Percentiles rank a stretch among this genome's conserved stretches.
phyloP scores from a whole-genome alignment of 78 protist genomes.

The Bigelowiella natans region DNA sequence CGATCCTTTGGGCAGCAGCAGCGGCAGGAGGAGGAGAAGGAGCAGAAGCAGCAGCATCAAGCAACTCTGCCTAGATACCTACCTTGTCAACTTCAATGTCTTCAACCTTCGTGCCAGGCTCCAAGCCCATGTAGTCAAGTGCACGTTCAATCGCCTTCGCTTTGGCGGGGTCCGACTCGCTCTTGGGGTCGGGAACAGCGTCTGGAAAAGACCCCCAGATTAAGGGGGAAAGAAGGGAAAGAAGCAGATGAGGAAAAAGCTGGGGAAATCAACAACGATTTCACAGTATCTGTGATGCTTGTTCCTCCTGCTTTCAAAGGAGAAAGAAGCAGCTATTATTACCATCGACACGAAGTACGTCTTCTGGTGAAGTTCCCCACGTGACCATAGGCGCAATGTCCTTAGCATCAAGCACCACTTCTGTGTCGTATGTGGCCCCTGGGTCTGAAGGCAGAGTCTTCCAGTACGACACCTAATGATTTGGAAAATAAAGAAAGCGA shows the following conservation, averaged over 20 bases:
- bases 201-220: neutral
- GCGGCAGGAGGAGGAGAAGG: neutral
- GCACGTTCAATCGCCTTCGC: neutral
- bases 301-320: neutral
- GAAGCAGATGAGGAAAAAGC: neutral
- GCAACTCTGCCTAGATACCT: neutral
- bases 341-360: too few relatives aligned
- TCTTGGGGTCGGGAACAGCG: conserved; percentile 24
- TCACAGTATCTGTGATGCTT: too few relatives aligned
- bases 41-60: too few relatives aligned
- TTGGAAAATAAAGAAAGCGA: too few relatives aligned
- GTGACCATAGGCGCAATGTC: conserved; percentile 51
- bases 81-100: neutral
- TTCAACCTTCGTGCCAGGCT: conserved; percentile 24
- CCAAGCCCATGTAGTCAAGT: conserved; percentile 39
- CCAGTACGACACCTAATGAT: conserved; percentile 34
- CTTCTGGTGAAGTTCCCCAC: conserved; percentile 49
- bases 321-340: neutral
- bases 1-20: neutral
- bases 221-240: neutral
- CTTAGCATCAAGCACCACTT: conserved; percentile 29
- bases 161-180: neutral
- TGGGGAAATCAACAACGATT: neutral
- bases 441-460: conserved; percentile 26
- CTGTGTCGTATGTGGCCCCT: conserved; percentile 42